phyloP scores from a whole-genome alignment of 352 stramenopile genomes.

The Phytopythium mirpurense region DNA sequence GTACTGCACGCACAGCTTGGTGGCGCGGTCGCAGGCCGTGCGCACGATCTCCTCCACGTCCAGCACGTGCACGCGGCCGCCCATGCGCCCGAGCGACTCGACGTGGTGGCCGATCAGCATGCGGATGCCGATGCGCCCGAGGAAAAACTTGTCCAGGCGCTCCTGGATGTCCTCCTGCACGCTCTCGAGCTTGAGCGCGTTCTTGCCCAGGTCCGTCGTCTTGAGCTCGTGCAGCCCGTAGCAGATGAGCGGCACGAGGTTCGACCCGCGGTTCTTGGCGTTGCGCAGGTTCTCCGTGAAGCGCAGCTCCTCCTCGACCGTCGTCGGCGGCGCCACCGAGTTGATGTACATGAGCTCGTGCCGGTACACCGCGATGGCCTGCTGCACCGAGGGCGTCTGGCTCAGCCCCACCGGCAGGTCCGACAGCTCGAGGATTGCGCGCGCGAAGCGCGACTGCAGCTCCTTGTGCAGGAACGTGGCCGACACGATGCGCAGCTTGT shows the following conservation, averaged over 20 bases:
- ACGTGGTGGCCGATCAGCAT: constrained; percentile 96
- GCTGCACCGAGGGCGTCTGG: constrained; percentile 51
- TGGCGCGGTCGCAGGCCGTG: constrained; percentile 47
- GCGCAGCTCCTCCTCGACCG: constrained; percentile 44
- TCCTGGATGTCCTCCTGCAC: constrained; percentile 73
- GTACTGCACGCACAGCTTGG: constrained; percentile 49
- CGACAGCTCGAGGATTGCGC: constrained; percentile 68
- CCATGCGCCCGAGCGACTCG: constrained; percentile 50
- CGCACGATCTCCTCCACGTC: constrained; percentile 65
- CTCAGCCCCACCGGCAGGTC: constrained; percentile 65
- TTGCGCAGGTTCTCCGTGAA: constrained; percentile 61
- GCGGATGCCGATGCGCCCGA: constrained; percentile 97
- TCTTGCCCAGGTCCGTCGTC: constrained; percentile 52
- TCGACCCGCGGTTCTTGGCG: constrained; percentile 51
- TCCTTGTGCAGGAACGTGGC: constrained; percentile 75
- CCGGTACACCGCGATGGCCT: constrained; percentile 60
- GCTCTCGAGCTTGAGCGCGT: constrained; percentile 46
- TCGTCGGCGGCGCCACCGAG: constrained; percentile 30
- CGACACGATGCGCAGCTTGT: constrained; percentile 56
- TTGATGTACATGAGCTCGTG: constrained; percentile 49
- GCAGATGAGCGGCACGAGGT: constrained; percentile 78
- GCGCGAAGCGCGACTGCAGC: constrained; percentile 70
- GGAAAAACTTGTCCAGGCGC: constrained; percentile 97
- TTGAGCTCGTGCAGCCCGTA: constrained; percentile 67
- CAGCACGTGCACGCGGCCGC: constrained; percentile 66